Percentiles rank a stretch among this genome's conserved stretches.
These are phyloP conservation scores for Trametes cubensis DNA, from an alignment of 768 basidiomycete genomes.

Conservation along the genomic window DNA sequence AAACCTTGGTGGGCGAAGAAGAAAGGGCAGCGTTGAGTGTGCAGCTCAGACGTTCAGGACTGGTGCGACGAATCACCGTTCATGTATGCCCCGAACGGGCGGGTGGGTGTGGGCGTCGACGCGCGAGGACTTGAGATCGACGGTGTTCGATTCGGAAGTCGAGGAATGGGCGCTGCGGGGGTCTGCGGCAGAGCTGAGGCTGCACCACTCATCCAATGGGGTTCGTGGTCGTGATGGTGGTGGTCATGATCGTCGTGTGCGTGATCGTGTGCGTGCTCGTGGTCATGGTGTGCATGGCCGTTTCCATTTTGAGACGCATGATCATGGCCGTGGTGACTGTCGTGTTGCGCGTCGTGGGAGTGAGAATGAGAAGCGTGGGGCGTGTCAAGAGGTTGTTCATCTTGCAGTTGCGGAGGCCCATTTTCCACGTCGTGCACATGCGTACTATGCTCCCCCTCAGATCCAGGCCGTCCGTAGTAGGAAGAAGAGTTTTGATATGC, in stretches of 20 bases:
- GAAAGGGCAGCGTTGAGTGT: slow-evolving; percentile 24
- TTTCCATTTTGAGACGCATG: slow-evolving; percentile 19
- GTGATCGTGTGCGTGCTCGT: slow-evolving; percentile 20
- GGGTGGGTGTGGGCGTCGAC: slow-evolving; percentile 36
- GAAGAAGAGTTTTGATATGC: slow-evolving; percentile 32
- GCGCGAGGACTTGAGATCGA: slow-evolving; percentile 27
- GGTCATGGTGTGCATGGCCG: slow-evolving; percentile 17
- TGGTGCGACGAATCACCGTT: slow-evolving; percentile 52
- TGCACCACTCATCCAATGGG: background rate
- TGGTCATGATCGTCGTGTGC: slow-evolving; percentile 13
- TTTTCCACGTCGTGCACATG: slow-evolving; percentile 11
- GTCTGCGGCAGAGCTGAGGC: slow-evolving; percentile 2
- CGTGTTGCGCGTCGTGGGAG: slow-evolving; percentile 11
- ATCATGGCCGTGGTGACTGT: slow-evolving; percentile 19
- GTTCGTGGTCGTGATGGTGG: background rate
- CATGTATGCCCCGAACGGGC: slow-evolving; percentile 42
- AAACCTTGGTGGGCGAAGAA: slow-evolving; percentile 25
- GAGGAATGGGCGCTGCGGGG: slow-evolving; percentile 12
- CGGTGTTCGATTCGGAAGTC: slow-evolving; percentile 1
- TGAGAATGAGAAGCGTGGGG: slow-evolving; percentile 21
- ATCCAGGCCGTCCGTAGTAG: slow-evolving; percentile 18
- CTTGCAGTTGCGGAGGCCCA: slow-evolving; percentile 10
- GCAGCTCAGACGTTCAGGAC: slow-evolving; percentile 34
- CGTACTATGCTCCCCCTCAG: slow-evolving; percentile 5
- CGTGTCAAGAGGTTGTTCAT: slow-evolving; percentile 3